Conservation (phyloP, 306 rosid genomes). For the Pterocarpus santalinus region DNA sequence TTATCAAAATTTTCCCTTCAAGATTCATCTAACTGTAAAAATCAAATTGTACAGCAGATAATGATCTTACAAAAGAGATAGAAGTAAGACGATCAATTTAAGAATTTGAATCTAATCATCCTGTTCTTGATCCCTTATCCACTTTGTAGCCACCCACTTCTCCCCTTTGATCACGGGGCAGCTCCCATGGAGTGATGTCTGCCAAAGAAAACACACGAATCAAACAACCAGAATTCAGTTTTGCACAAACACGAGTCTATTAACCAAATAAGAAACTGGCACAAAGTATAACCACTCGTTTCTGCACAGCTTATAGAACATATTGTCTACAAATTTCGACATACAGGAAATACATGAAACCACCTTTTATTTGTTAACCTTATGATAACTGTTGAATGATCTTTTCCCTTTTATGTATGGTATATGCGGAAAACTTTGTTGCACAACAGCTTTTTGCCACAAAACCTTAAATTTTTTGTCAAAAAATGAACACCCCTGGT, state of each 20-base stretch:
- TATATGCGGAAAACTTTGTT: neutral
- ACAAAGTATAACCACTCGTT: neutral
- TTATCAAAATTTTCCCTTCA: conserved; percentile 31
- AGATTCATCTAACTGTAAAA: conserved; percentile 38
- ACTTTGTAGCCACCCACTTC: conserved; percentile 97
- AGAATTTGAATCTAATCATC: conserved; percentile 46
- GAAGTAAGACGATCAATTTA: neutral
- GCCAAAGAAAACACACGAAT: conserved; percentile 49
- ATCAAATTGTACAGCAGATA: conserved; percentile 21
- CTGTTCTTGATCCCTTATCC: conserved; percentile 78
- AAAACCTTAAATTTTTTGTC: neutral
- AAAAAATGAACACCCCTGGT: neutral
- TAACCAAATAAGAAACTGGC: neutral
- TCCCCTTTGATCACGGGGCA: conserved; percentile 84
- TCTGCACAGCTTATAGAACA: neutral
- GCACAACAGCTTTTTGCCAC: neutral
- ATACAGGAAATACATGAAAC: neutral
- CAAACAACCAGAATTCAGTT: conserved; percentile 31
- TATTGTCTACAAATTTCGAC: neutral
- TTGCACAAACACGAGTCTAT: conserved; percentile 16
- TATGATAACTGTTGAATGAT: neutral
- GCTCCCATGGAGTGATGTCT: conserved; percentile 95
- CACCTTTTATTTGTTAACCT: neutral
- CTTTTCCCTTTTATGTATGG: neutral
- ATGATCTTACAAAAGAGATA: conserved; percentile 6